A percentile compares a stretch with the other conserved stretches of the same genome.
These are phyloP conservation scores for Geotrichum siamense DNA, from an alignment of 1,139 yeast genomes.

Conservation along the genomic window DNA sequence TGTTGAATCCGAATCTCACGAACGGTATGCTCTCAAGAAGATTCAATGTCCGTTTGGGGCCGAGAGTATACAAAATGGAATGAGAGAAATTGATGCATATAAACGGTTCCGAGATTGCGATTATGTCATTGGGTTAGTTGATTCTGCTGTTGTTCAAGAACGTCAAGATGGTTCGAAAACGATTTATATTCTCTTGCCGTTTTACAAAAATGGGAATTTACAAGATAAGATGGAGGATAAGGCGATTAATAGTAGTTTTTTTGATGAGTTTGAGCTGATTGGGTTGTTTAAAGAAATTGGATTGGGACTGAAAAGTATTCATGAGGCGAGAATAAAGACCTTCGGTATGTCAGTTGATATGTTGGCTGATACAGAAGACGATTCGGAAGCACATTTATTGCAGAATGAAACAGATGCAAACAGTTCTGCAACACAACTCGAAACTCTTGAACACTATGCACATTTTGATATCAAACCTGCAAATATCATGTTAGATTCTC, in stretches of 20 bases:
- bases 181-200: constrained; percentile 73
- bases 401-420: not conserved
- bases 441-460: constrained; percentile 63
- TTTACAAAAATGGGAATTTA: constrained; percentile 60
- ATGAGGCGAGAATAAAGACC: constrained; percentile 28
- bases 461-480: constrained; percentile 88
- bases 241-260: constrained; percentile 46
- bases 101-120: constrained; percentile 57
- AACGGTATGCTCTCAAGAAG: constrained; percentile 69
- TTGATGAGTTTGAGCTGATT: constrained; percentile 58
- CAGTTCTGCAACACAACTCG: constrained; percentile 39
- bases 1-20: constrained; percentile 46
- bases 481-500: constrained; percentile 70
- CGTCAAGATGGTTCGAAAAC: constrained; percentile 65
- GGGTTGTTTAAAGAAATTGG: constrained; percentile 60
- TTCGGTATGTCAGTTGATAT: constrained; percentile 15
- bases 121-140: constrained; percentile 61
- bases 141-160: constrained; percentile 64
- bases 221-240: constrained; percentile 69
- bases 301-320: constrained; percentile 70
- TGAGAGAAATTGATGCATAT: constrained; percentile 70
- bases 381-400: constrained; percentile 25
- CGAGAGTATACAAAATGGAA: constrained; percentile 62
- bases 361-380: constrained; percentile 20
- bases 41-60: constrained; percentile 84